Evolutionary conservation across 208 protist genomes (phyloP), one percentile per base, ranked within the genome.

Genomic region (Eutreptiella sp.): DNA sequence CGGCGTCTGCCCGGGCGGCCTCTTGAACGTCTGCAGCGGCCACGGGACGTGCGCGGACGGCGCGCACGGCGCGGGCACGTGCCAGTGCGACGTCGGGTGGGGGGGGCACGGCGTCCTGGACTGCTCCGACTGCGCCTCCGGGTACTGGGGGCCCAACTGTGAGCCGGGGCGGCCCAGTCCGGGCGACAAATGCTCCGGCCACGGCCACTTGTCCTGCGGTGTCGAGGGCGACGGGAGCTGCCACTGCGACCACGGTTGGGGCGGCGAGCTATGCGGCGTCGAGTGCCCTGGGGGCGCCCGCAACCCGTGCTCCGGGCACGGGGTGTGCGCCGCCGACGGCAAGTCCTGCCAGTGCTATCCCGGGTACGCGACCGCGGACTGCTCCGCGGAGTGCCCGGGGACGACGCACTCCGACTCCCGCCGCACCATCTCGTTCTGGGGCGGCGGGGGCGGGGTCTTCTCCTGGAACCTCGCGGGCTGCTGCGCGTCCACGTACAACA

Each of bases 321-420:
- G 43, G 7, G 43, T 48, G 9, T 48, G 43, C 43, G 26, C 19
- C 43, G 43, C 19, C 43, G 23, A 23, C 26, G 7, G 23, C 43
- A 29, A n/a, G 43, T 14, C 7, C 16, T 64, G 58, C 58, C 14
- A 42, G 11, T 76, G 70, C 36, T 14, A 63, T 24, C 14, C 61
- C 19, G 67, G 62, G 24, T 72, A 61, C 66, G 21, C n/a, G 9
- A 9, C 11, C 23, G 46, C 48, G 16, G 50, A 64, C 58, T 64
- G 58, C 53, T 14, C 26, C 21, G 42, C 26, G 14, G 50, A 58
- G 48, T 64, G 58, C 34, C 58, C 58, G 9, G 58, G 58, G 19
- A 21, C n/a, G 9, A 14, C n/a, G 16, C n/a, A n/a, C n/a, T n/a
- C n/a, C n/a, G n/a, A n/a, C n/a, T n/a, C n/a, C n/a, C n/a, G n/a